Conservation (phyloP, 306 rosid genomes). For the Benincasa hispida region DNA sequence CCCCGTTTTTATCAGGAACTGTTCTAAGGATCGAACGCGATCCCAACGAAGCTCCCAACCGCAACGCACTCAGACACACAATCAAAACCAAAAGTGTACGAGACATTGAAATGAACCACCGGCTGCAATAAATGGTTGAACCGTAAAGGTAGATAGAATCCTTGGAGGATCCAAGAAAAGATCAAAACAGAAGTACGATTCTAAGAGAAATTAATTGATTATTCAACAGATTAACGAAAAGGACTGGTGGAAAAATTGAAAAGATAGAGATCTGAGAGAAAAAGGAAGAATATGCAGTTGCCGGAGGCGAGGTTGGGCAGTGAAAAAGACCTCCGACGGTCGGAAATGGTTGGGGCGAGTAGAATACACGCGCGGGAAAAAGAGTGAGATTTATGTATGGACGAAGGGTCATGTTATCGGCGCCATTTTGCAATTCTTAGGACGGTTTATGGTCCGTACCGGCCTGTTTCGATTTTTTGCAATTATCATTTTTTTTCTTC, state of each 20-base stretch:
- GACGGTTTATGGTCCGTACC: neutral
- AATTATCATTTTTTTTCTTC: neutral
- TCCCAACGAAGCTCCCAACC: slow-evolving; percentile 22
- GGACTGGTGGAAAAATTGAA: neutral
- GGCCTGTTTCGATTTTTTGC: neutral
- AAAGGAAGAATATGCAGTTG: neutral
- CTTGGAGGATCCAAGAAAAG: neutral
- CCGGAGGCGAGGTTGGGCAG: slow-evolving; percentile 6
- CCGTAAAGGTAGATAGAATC: neutral
- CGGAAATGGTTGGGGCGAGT: neutral
- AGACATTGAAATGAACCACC: slow-evolving; percentile 28
- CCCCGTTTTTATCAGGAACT: slow-evolving; percentile 20
- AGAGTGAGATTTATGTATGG: neutral
- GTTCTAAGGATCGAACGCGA: slow-evolving; percentile 61
- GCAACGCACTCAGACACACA: slow-evolving; percentile 25
- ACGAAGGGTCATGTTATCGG: neutral
- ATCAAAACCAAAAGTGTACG: slow-evolving; percentile 24
- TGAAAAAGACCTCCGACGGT: neutral
- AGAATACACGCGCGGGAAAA: neutral
- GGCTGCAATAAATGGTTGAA: neutral
- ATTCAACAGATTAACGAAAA: neutral
- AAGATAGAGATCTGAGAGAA: neutral
- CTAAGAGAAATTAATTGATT: neutral
- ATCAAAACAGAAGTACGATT: neutral
- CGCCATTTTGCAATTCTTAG: neutral